Conservation (phyloP, 2,329 filamentous ascomycete genomes). For the Talaromyces atroroseus region DNA sequence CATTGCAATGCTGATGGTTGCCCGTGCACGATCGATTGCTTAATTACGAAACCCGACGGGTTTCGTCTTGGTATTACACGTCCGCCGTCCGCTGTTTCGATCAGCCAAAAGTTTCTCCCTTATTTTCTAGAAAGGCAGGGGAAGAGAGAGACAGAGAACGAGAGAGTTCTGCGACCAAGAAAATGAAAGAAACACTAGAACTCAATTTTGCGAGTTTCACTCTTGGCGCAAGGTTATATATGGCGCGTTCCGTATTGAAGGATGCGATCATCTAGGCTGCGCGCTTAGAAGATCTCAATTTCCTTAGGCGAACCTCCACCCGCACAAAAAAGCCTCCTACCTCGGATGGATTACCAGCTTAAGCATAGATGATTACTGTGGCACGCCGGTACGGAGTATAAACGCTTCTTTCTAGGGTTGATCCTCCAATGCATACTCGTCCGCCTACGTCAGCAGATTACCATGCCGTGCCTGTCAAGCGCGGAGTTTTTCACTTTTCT, state of each 20-base stretch:
- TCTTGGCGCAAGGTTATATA: neutral
- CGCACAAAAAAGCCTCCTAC: neutral
- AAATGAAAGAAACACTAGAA: neutral
- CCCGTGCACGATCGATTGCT: constrained; percentile 9
- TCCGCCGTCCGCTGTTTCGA: neutral
- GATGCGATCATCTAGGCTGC: constrained; percentile 1
- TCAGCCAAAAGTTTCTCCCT: too few species aligned
- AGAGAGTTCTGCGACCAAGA: too few species aligned
- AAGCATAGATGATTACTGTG: neutral
- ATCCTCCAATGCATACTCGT: neutral
- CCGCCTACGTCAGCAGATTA: neutral
- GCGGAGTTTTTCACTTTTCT: neutral
- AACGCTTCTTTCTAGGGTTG: neutral
- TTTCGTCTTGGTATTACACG: neutral
- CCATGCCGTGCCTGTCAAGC: neutral
- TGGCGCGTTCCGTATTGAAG: neutral
- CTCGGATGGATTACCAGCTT: neutral
- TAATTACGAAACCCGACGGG: neutral
- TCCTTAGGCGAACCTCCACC: neutral
- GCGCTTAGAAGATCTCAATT: constrained; percentile 5
- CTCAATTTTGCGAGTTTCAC: neutral
- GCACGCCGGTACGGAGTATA: neutral
- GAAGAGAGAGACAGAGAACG: too few species aligned
- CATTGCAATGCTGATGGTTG: constrained; percentile 1
- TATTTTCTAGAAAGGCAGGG: too few species aligned